These are phyloP conservation scores for Diaporthe australafricana DNA, from an alignment of 2,329 filamentous ascomycete genomes.

Conservation along the genomic window DNA sequence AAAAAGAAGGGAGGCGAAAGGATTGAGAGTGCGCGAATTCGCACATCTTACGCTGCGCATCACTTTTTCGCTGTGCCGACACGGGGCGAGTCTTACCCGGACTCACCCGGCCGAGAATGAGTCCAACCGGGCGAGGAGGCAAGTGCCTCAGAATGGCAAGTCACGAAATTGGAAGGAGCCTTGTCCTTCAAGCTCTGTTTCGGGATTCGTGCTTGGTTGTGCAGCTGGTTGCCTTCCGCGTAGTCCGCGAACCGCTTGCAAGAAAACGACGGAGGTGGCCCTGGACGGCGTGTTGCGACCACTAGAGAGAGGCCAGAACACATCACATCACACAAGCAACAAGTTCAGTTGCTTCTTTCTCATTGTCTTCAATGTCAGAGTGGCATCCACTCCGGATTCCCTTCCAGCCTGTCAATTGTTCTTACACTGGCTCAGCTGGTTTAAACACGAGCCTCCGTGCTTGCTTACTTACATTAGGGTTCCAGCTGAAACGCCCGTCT, in stretches of 20 bases:
- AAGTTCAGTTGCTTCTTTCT: background rate
- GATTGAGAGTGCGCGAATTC: background rate
- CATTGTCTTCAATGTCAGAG: background rate
- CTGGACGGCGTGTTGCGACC: background rate
- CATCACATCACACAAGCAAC: background rate
- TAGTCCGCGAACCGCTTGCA: background rate
- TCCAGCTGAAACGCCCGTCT: background rate
- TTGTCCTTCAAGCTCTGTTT: background rate
- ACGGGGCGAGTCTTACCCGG: too few relatives aligned
- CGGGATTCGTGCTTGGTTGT: background rate
- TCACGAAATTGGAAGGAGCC: background rate
- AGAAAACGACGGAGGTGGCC: background rate
- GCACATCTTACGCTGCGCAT: background rate
- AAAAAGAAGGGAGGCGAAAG: background rate
- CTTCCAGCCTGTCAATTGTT: background rate
- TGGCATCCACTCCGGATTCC: background rate
- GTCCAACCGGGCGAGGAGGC: background rate
- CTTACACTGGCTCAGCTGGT: slow-evolving; percentile 3
- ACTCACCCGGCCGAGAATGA: background rate
- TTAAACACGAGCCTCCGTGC: background rate
- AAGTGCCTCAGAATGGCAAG: background rate
- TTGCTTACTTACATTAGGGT: background rate
- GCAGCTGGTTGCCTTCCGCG: background rate
- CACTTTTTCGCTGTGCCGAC: background rate
- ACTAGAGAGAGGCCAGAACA: background rate